Evolutionary conservation across 306 rosid genomes (phyloP).

Genomic region (Biancaea sappan): DNA sequence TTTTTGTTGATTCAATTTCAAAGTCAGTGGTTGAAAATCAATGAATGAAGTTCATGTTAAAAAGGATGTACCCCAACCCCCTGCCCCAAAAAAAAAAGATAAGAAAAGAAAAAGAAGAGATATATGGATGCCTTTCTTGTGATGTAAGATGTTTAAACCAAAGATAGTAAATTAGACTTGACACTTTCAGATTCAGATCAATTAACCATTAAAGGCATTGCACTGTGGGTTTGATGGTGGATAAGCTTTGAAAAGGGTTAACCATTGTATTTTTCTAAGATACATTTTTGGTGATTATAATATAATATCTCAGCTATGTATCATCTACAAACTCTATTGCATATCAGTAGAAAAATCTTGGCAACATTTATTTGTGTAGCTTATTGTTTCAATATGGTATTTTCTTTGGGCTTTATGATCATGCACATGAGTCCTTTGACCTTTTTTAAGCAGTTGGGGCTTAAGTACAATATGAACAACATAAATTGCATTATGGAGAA

Average conservation of each 20-base stretch:
- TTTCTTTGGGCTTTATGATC: neutral
- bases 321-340: neutral
- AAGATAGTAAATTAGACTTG: conserved; percentile 5
- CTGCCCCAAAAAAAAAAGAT: no score
- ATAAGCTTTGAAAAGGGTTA: neutral
- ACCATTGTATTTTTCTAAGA: neutral
- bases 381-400: neutral
- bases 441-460: neutral
- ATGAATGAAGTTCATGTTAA: conserved; percentile 22
- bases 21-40: neutral
- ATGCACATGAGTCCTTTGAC: neutral
- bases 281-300: neutral
- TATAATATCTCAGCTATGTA: neutral
- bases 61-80: neutral
- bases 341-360: neutral
- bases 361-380: neutral
- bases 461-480: neutral
- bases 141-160: conserved; percentile 18
- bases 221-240: neutral
- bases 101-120: neutral
- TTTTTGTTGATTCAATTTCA: neutral
- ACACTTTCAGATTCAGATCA: neutral
- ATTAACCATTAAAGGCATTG: neutral
- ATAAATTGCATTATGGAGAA: neutral
- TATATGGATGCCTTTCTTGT: neutral